phyloP scores from a whole-genome alignment of 192 early-diverging fungal genomes.

The Backusella sp. region DNA sequence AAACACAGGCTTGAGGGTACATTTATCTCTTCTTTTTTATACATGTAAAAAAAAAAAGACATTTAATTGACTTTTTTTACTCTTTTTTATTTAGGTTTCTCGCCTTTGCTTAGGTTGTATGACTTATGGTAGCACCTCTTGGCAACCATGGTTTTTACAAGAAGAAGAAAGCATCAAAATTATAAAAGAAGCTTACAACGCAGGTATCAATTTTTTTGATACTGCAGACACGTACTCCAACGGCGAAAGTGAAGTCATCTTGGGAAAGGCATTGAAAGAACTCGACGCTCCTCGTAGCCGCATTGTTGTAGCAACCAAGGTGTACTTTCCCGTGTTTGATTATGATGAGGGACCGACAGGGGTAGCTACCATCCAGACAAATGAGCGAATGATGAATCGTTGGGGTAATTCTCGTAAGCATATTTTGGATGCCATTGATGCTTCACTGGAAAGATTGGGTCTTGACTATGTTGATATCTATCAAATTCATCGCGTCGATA shows the following conservation, averaged over 20 bases:
- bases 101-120: slow-evolving; percentile 45
- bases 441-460: slow-evolving; percentile 26
- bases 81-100: slow-evolving; percentile 13
- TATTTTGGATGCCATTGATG: slow-evolving; percentile 34
- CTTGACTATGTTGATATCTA: slow-evolving; percentile 55
- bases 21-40: background rate
- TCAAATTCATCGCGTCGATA: slow-evolving; percentile 42
- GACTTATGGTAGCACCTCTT: slow-evolving; percentile 30
- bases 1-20: background rate
- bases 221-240: slow-evolving; percentile 24
- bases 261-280: slow-evolving; percentile 37
- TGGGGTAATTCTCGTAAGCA: slow-evolving; percentile 28
- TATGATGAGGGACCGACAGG: slow-evolving; percentile 18
- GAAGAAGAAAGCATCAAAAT: slow-evolving; percentile 38
- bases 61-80: background rate
- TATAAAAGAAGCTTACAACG: slow-evolving; percentile 37
- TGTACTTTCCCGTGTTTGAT: slow-evolving; percentile 29
- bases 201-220: slow-evolving; percentile 36
- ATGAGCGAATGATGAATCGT: slow-evolving; percentile 11
- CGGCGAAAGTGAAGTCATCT: slow-evolving; percentile 31
- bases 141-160: slow-evolving; percentile 41
- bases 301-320: slow-evolving; percentile 39
- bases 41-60: background rate
- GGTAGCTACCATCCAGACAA: background rate
- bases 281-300: slow-evolving; percentile 29